Percentiles rank a stretch among this genome's conserved stretches.
Conservation (phyloP, 106 monocot species). For the Apostasia ramifera region DNA sequence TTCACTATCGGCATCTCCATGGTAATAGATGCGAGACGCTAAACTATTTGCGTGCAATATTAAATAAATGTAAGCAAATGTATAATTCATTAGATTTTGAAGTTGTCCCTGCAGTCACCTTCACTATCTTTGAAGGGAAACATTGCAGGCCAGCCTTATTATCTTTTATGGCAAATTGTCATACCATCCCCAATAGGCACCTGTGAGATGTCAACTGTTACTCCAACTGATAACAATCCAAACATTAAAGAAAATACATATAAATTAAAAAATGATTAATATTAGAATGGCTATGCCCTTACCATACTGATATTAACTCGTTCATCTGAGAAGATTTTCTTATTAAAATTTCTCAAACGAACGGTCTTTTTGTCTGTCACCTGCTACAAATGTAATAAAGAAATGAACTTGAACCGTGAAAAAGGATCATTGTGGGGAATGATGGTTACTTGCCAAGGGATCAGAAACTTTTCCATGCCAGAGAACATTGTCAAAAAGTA, state of each 20-base stretch:
- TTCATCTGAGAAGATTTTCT: conserved; percentile 62
- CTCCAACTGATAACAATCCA: too few relatives aligned
- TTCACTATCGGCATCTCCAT: too few relatives aligned
- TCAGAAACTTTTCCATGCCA: conserved; percentile 94
- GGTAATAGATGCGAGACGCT: too few relatives aligned
- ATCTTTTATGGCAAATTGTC: conserved; percentile 80
- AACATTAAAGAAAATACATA: not conserved
- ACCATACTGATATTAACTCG: conserved; percentile 75
- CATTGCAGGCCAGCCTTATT: not conserved
- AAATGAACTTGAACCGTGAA: not conserved
- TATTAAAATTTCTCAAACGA: conserved; percentile 77
- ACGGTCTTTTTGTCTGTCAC: conserved; percentile 57
- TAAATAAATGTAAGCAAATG: too few relatives aligned
- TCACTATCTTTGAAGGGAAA: too few relatives aligned
- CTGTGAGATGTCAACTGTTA: conserved; percentile 24
- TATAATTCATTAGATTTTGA: too few relatives aligned
- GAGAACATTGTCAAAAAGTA: conserved; percentile 89
- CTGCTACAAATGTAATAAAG: conserved; percentile 19
- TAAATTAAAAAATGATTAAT: not conserved
- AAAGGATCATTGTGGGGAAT: not conserved
- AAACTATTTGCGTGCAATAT: too few relatives aligned
- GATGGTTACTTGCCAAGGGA: conserved; percentile 32
- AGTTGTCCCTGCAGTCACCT: too few relatives aligned
- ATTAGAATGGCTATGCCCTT: not conserved
- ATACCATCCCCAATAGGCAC: conserved; percentile 96